Conservation (phyloP, 768 basidiomycete species). For the Dacryopinax primogenitus region DNA sequence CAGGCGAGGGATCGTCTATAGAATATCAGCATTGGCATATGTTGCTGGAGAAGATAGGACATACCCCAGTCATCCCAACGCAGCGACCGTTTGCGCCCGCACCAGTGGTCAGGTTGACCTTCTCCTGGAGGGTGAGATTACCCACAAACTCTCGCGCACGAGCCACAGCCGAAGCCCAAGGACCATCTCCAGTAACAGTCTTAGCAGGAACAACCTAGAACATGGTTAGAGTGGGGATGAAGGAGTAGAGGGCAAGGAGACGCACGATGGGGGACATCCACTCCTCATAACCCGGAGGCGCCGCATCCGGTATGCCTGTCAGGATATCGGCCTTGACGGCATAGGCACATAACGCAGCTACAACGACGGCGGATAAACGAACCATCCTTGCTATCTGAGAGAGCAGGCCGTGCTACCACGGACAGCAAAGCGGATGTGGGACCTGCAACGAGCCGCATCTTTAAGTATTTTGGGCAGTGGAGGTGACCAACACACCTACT, state of each 20-base stretch:
- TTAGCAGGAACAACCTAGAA: neutral
- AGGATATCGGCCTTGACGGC: slow-evolving; percentile 14
- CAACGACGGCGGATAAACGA: neutral
- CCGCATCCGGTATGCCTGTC: slow-evolving; percentile 15
- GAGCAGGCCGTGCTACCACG: neutral
- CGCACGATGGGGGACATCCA: slow-evolving; percentile 14
- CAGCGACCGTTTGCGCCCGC: slow-evolving; percentile 15
- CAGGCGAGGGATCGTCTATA: neutral
- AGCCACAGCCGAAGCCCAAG: slow-evolving; percentile 48
- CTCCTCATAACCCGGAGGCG: slow-evolving; percentile 17
- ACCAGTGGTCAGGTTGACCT: slow-evolving; percentile 46
- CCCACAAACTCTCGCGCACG: slow-evolving; percentile 42
- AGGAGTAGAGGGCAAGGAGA: neutral
- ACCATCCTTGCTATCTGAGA: neutral
- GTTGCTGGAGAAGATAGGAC: neutral
- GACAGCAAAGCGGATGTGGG: neutral
- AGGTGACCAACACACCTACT: neutral
- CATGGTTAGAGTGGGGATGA: neutral
- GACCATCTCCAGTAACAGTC: neutral
- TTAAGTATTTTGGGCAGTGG: neutral
- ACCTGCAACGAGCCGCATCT: neutral
- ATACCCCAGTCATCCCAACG: neutral
- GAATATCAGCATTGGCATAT: neutral
- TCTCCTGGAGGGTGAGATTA: slow-evolving; percentile 43
- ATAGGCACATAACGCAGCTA: neutral